These are phyloP conservation scores for Didymella pinodella DNA, from an alignment of 2,329 filamentous ascomycete genomes.

Conservation along the genomic window DNA sequence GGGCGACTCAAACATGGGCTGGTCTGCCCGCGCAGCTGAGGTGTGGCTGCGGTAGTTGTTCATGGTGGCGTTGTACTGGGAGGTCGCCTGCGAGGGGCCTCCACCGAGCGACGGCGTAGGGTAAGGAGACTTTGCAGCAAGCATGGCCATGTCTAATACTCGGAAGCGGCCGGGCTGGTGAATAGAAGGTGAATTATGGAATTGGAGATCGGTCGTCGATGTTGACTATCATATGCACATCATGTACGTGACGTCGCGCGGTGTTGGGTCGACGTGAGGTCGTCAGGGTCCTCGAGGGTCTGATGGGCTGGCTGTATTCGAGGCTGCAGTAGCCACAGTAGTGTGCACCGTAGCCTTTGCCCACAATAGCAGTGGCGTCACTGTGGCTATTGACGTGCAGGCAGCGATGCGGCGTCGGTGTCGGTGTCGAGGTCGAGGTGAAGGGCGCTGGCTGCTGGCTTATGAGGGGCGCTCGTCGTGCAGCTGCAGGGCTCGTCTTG, in stretches of 20 bases:
- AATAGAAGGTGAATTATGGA: conserved; percentile 2
- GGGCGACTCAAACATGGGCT: conserved; percentile 74
- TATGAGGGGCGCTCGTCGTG: conserved; percentile 5
- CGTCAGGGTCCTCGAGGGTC: conserved; percentile 3
- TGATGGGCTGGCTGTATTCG: not conserved
- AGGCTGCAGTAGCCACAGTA: not conserved
- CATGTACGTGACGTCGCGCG: conserved; percentile 18
- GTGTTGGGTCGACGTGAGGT: not conserved
- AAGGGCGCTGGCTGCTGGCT: conserved; percentile 7
- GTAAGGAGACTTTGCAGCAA: conserved; percentile 78
- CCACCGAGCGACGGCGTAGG: conserved; percentile 61
- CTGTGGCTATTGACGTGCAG: not conserved
- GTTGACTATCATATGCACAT: conserved; percentile 26
- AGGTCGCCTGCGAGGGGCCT: conserved; percentile 40
- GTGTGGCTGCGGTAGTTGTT: conserved; percentile 49
- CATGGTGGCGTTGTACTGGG: conserved; percentile 47
- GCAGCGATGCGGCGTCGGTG: not conserved
- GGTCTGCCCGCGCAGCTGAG: conserved; percentile 50
- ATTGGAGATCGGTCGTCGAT: conserved; percentile 11
- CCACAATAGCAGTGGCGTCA: not conserved
- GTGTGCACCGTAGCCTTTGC: not conserved
- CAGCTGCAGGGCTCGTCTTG: conserved; percentile 11
- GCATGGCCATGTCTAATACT: conserved; percentile 70
- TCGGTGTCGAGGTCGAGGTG: conserved; percentile 3
- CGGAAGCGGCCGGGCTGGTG: not conserved